phyloP scores from a whole-genome alignment of 1,139 yeast species.

The Debaryomyces subglobosus region DNA sequence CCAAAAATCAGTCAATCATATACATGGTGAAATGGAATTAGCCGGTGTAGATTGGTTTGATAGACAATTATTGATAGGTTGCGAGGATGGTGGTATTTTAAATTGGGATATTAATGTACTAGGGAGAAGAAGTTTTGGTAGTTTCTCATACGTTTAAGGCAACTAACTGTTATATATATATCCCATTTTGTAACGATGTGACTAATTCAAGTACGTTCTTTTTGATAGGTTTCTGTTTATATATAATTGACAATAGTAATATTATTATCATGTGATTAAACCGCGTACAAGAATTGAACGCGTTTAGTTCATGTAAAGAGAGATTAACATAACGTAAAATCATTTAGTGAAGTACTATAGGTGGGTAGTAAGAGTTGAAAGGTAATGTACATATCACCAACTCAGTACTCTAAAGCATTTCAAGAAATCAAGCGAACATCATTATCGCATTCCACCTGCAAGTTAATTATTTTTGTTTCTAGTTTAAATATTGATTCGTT shows the following conservation, averaged over 20 bases:
- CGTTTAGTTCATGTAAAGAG: slow-evolving; percentile 5
- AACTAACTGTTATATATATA: background rate
- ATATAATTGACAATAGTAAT: background rate
- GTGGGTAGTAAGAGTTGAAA: slow-evolving; percentile 1
- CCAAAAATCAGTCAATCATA: slow-evolving; percentile 37
- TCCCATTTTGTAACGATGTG: background rate
- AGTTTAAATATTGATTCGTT: slow-evolving; percentile 90
- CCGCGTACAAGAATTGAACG: slow-evolving; percentile 6
- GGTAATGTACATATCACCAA: slow-evolving; percentile 65
- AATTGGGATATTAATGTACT: slow-evolving; percentile 45
- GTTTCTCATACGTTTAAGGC: slow-evolving; percentile 31
- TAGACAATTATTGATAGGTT: slow-evolving; percentile 41
- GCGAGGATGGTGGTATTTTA: slow-evolving; percentile 48
- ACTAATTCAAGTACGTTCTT: slow-evolving; percentile 3
- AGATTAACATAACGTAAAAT: background rate
- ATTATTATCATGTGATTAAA: background rate
- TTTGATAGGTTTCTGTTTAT: background rate
- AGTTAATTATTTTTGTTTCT: slow-evolving; percentile 84
- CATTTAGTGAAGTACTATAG: background rate
- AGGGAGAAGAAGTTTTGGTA: slow-evolving; percentile 47
- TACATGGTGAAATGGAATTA: slow-evolving; percentile 52
- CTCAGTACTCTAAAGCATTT: slow-evolving; percentile 61
- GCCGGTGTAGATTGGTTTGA: slow-evolving; percentile 47
- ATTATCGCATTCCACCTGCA: slow-evolving; percentile 86
- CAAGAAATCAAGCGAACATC: slow-evolving; percentile 63